Base-by-base conservation (phyloP, 148 eudicot genomes). In the Linanthus parryae region DNA sequence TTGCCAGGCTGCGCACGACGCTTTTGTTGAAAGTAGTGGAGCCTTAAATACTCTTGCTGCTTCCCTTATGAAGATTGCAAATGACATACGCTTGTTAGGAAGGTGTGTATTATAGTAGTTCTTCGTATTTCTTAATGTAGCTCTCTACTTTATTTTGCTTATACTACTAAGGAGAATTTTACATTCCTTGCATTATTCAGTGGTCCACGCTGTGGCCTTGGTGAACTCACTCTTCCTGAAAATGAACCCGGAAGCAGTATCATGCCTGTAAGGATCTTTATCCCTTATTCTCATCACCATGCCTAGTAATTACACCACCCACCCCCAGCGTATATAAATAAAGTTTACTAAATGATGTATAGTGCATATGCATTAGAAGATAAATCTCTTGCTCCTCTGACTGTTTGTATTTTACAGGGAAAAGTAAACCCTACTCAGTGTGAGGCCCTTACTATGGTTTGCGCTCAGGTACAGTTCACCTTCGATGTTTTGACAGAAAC, bases 221-320 rank as follows among this genome's bases (percentile, higher is more conserved):
- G 98, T 28, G 98, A 92, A 73, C 79, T 92, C 49, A 81, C 77
- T 62, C 96, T 92, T 71, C 98, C 98, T 46, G 98, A 92, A 73
- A 92, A 92, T 84, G 98, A 92, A 74, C 98, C 96, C 31, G 98
- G 98, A 43, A 92, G 98, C 96, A 92, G 98, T 69, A 92, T 92
- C 58, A 92, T 92, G 98, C 98, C 98, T 66, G 96, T 92, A 87
- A 73, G 26, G 31, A 36, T 26, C 27, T 60, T 59, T 50, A 24
- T 30, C 44, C 26, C 13, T 39, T n/a, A n/a, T 15, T 52, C 53
- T 19, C 35, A 23, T 35, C 38, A 19, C 25, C 24, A 5, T 9
- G 0, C n/a, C n/a, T n/a, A n/a, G n/a, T n/a, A n/a, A n/a, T n/a
- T n/a, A n/a, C n/a, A n/a, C n/a, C n/a, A n/a, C n/a, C n/a, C n/a